Evolutionary conservation across 495 filamentous ascomycete species (phyloP), one percentile per base, ranked within the genome.

Genomic region (Daldinia concentrica): DNA sequence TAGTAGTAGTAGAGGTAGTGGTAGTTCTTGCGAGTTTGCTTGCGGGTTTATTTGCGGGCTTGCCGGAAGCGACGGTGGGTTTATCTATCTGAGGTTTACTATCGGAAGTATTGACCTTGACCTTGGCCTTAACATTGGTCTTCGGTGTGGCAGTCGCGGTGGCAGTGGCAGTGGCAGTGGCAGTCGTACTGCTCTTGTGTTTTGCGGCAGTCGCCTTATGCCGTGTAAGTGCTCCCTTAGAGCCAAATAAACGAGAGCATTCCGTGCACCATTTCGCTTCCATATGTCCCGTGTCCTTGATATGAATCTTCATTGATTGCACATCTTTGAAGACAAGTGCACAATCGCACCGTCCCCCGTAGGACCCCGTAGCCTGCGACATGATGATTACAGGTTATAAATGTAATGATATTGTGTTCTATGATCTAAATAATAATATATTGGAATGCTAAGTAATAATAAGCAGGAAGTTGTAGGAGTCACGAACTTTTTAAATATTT

Each of bases 211-310:
- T 37, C 6, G 19, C 45, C 24, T 54, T 62, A 43, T 73, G 70
- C 34, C 66, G 55, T 65, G n/a, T 0, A 30, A 73, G 65, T 3
- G 8, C 43, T 0, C 39, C 12, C 37, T 43, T 52, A 6, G 30
- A 43, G 0, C 0, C 1, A 37, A 72, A 69, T 39, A 60, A n/a
- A 1, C 19, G 50, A 1, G 7, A 29, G 14, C 70, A 73, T 22
- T 34, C 12, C 30, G 32, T 50, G 58, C 70, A 73, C 61, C 57
- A 66, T 58, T 36, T 68, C 1, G 2, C 15, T n/a, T 55, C 62
- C 65, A 73, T 62, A 37, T 73, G 70, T 1, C 70, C 65, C 1
- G 70, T 66, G 17, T 62, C 9, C 11, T 50, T 32, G 22, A 66
- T 17, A 55, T 73, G 70, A 17, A 27, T 12, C 0, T 22, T 15